phyloP scores from a whole-genome alignment of 257 asterid genomes.

The Solanum boliviense region DNA sequence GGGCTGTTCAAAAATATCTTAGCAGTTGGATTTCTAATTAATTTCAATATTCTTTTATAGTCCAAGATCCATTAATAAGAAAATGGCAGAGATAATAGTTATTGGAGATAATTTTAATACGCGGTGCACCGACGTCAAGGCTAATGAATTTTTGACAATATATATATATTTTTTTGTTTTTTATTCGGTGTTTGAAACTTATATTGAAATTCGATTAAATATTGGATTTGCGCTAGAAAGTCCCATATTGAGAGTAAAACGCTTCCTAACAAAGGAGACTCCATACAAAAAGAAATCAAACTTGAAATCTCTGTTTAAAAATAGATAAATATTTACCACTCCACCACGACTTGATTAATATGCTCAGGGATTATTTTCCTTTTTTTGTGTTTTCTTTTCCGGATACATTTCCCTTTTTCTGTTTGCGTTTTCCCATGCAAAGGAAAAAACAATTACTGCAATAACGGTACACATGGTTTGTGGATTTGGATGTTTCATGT shows the following conservation, averaged over 20 bases:
- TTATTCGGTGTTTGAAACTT: no score
- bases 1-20: background rate
- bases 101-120: background rate
- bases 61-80: background rate
- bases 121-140: background rate
- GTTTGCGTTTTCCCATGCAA: background rate
- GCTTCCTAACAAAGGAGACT: accelerated
- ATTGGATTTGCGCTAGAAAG: no score
- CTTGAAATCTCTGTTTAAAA: accelerated
- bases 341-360: accelerated
- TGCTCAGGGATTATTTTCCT: background rate
- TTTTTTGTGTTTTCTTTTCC: background rate
- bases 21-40: background rate
- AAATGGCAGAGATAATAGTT: background rate
- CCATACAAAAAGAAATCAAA: accelerated
- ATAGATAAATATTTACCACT: no score
- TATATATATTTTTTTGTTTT: no score
- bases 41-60: background rate
- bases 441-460: background rate
- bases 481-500: background rate
- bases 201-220: accelerated
- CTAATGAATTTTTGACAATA: background rate
- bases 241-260: accelerated
- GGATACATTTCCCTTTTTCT: background rate
- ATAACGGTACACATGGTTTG: background rate